Evolutionary conservation across 345 rosid species (phyloP).

Genomic region (Lepidium africanum): DNA sequence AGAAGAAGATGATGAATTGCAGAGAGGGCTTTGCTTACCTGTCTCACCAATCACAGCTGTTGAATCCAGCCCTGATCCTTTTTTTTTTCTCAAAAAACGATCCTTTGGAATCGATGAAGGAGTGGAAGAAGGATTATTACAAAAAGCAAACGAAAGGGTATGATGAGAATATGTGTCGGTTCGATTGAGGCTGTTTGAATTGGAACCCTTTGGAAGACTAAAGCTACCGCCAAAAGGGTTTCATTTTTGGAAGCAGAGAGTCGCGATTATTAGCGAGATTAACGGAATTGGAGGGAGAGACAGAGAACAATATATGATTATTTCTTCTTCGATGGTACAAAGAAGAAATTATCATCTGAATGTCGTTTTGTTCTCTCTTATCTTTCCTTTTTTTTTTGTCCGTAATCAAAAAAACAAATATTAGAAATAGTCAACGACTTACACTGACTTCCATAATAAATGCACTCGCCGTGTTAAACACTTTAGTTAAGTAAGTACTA

Average conservation of each 20-base stretch:
- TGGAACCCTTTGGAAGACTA: not conserved
- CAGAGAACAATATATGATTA: no score
- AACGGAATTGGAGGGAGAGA: not conserved
- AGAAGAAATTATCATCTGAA: not conserved
- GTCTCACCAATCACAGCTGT: not conserved
- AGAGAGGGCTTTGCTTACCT: conserved; percentile 9
- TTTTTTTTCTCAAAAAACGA: not conserved
- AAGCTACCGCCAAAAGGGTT: not conserved
- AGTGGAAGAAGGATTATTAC: not conserved
- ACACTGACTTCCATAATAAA: not conserved
- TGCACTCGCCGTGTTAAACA: not conserved
- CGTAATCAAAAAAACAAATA: no score
- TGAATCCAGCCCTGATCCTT: not conserved
- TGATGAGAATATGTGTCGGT: conserved; percentile 5
- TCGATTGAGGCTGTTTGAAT: not conserved
- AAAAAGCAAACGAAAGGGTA: not conserved
- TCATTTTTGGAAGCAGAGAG: not conserved
- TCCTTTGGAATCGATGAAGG: not conserved
- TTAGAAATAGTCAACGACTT: not conserved
- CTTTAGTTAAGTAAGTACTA: no score
- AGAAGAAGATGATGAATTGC: not conserved
- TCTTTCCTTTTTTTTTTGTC: no score
- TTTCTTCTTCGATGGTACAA: not conserved
- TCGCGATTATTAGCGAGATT: not conserved
- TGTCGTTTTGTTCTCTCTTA: no score